These are phyloP conservation scores for Paraphoma chrysanthemicola DNA, from an alignment of 2,329 filamentous ascomycete genomes.

Conservation along the genomic window DNA sequence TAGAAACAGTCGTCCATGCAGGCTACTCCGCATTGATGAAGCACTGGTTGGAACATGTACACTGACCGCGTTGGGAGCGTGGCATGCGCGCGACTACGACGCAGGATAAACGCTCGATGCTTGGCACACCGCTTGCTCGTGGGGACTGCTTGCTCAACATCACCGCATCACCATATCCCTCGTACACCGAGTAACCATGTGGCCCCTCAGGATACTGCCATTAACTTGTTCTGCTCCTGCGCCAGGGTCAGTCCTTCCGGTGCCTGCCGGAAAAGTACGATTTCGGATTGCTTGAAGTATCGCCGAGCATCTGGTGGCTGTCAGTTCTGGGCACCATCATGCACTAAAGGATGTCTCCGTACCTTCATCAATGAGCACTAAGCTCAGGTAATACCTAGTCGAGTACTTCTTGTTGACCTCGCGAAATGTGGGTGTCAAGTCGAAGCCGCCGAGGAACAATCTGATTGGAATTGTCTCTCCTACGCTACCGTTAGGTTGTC, in stretches of 20 bases:
- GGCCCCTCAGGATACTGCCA: slow-evolving; percentile 43
- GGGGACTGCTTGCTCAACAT: too few relatives aligned
- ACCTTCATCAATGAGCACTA: slow-evolving; percentile 96
- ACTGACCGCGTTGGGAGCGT: too few relatives aligned
- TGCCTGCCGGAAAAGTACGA: slow-evolving; percentile 88
- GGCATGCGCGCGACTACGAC: too few relatives aligned
- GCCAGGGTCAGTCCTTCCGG: slow-evolving; percentile 58
- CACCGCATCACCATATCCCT: too few relatives aligned
- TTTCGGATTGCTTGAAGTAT: slow-evolving; percentile 99
- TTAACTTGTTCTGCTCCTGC: slow-evolving; percentile 55
- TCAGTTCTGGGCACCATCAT: background rate
- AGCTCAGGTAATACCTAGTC: slow-evolving; percentile 93
- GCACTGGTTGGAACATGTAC: too few relatives aligned
- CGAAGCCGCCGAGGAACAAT: slow-evolving; percentile 95
- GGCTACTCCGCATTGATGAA: background rate
- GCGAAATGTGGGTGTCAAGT: slow-evolving; percentile 95
- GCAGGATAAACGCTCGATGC: too few relatives aligned
- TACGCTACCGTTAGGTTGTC: slow-evolving; percentile 43
- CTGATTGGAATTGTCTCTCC: slow-evolving; percentile 94
- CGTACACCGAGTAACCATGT: too few relatives aligned
- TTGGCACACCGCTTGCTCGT: too few relatives aligned
- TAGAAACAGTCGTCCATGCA: slow-evolving; percentile 2
- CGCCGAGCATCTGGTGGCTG: slow-evolving; percentile 77
- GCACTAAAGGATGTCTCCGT: slow-evolving; percentile 13
- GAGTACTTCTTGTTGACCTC: slow-evolving; percentile 99